phyloP scores from a whole-genome alignment of 768 basidiomycete species.

The Kwoniella dendrophila region DNA sequence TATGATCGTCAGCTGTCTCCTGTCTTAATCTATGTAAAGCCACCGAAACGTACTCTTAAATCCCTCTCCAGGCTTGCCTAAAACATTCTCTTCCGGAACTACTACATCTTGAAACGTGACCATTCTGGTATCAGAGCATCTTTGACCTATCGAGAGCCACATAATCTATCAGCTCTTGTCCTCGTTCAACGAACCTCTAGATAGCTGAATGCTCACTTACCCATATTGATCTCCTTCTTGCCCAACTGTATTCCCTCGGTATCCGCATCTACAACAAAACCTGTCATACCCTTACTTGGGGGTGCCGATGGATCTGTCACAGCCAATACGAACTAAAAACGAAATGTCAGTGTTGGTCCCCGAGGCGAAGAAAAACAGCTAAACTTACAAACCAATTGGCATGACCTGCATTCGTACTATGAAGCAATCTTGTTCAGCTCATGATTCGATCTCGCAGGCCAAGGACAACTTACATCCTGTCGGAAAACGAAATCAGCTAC shows the following conservation, averaged over 20 bases:
- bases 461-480: constrained; percentile 35
- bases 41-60: constrained; percentile 51
- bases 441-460: not conserved
- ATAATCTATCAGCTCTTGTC: not conserved
- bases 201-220: constrained; percentile 29
- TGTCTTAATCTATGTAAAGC: not conserved
- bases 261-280: constrained; percentile 57
- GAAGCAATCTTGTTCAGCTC: not conserved
- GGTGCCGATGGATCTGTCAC: constrained; percentile 53
- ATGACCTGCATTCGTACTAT: constrained; percentile 56
- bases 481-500: not conserved
- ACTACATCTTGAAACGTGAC: constrained; percentile 56
- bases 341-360: constrained; percentile 3
- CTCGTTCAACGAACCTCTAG: not conserved
- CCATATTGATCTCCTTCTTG: constrained; percentile 57
- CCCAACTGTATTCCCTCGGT: constrained; percentile 48
- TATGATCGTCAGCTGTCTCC: not conserved
- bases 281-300: constrained; percentile 54
- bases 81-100: constrained; percentile 53
- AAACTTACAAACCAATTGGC: constrained; percentile 56
- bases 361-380: not conserved
- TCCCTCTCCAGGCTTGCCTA: constrained; percentile 55
- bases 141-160: constrained; percentile 47
- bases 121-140: constrained; percentile 57
- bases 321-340: constrained; percentile 56